These are phyloP conservation scores for Dillenia suffruticosa DNA, from an alignment of 164 flowering plant species.

Conservation along the genomic window DNA sequence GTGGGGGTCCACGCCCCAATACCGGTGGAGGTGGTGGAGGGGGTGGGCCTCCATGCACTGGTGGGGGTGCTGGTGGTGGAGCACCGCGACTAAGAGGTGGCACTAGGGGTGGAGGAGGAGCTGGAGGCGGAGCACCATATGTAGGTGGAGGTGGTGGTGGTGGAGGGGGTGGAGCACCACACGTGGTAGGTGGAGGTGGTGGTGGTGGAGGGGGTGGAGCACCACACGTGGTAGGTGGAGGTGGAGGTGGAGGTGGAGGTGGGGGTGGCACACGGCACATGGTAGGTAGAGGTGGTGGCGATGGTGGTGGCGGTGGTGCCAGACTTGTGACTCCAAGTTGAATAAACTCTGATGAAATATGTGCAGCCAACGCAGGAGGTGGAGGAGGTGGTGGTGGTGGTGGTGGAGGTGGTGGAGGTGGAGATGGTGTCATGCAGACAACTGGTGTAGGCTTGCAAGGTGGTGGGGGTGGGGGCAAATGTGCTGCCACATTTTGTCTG, in stretches of 20 bases:
- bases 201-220: constrained; percentile 34
- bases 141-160: constrained; percentile 34
- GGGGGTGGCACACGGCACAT: constrained; percentile 1
- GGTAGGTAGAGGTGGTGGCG: constrained; percentile 18
- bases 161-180: constrained; percentile 26
- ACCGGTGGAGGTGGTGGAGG: constrained; percentile 16
- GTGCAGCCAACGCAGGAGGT: too few species aligned
- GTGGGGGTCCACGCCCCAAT: neutral
- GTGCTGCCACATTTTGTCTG: constrained; percentile 3
- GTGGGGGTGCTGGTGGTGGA: constrained; percentile 33
- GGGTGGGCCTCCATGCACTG: constrained; percentile 22
- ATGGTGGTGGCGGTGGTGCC: constrained; percentile 21
- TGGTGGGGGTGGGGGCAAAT: constrained; percentile 36
- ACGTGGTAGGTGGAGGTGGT: constrained; percentile 17
- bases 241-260: constrained; percentile 25
- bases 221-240: constrained; percentile 12
- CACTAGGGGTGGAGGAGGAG: constrained; percentile 26
- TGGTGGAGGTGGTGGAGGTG: constrained; percentile 37
- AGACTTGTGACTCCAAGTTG: too few species aligned
- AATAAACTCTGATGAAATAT: too few species aligned
- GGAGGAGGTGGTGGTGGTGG: neutral
- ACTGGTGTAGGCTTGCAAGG: constrained; percentile 12
- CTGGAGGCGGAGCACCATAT: constrained; percentile 22
- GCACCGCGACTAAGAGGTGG: constrained; percentile 6
- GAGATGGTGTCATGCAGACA: constrained; percentile 17